phyloP scores from a whole-genome alignment of 768 basidiomycete genomes.

The Mycena rosella region DNA sequence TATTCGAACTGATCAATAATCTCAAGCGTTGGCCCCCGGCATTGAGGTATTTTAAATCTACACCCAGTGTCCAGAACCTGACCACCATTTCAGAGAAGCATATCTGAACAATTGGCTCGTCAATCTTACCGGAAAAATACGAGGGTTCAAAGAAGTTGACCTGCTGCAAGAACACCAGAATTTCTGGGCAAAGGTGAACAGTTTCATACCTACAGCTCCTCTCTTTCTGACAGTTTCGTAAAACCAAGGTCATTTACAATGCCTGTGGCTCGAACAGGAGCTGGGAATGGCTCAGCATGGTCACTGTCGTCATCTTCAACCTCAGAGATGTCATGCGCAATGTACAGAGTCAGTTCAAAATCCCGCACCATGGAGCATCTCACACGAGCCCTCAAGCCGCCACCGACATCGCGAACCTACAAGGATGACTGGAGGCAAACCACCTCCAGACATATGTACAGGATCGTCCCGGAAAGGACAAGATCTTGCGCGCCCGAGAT shows the following conservation, averaged over 20 bases:
- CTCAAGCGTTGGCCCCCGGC: conserved; percentile 18
- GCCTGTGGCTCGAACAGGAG: too few species aligned
- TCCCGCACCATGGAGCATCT: neutral
- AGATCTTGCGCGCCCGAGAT: too few species aligned
- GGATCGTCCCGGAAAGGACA: neutral
- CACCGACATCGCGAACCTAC: neutral
- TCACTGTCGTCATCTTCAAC: neutral
- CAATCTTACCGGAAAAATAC: neutral
- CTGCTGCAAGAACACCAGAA: conserved; percentile 45
- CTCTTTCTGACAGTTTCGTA: neutral
- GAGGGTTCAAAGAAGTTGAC: conserved; percentile 44
- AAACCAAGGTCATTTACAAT: neutral
- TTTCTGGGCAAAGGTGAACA: too few species aligned
- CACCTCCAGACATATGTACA: neutral
- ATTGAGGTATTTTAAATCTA: conserved; percentile 14
- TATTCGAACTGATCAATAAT: conserved; percentile 22
- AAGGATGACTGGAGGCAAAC: too few species aligned
- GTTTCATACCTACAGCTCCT: neutral
- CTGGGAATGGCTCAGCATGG: too few species aligned
- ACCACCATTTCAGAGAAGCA: conserved; percentile 20
- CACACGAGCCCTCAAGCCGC: neutral
- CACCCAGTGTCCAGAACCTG: too few species aligned
- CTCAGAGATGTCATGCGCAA: neutral
- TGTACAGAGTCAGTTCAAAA: neutral
- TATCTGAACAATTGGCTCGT: conserved; percentile 45